Percentiles rank a stretch among this genome's conserved stretches.
Evolutionary conservation across 768 basidiomycete genomes (phyloP).

Genomic region (Boletus bicolor): DNA sequence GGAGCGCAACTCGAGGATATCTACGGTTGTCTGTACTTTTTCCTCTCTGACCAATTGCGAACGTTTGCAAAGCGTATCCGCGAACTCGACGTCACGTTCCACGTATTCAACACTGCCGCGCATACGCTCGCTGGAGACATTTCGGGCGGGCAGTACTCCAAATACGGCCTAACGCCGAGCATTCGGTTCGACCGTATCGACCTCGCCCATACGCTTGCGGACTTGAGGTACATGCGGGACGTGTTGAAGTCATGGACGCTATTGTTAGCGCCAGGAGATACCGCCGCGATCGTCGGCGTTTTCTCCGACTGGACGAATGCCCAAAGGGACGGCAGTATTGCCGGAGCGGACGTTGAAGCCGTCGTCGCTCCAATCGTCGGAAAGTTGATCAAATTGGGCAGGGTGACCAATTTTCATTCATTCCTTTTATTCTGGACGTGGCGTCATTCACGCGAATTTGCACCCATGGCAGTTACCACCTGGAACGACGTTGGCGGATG

Average conservation of each 20-base stretch:
- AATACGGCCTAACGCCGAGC: slow-evolving; percentile 25
- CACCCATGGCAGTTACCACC: slow-evolving; percentile 13
- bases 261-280: slow-evolving; percentile 28
- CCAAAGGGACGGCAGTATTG: slow-evolving; percentile 10
- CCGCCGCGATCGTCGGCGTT: slow-evolving; percentile 38
- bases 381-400: slow-evolving; percentile 16
- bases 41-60: slow-evolving; percentile 37
- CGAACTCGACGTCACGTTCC: slow-evolving; percentile 35
- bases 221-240: slow-evolving; percentile 29
- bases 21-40: slow-evolving; percentile 49
- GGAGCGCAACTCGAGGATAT: slow-evolving; percentile 41
- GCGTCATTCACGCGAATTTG: background rate
- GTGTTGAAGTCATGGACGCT: slow-evolving; percentile 37
- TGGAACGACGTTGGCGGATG: slow-evolving; percentile 6
- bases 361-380: slow-evolving; percentile 12
- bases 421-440: background rate
- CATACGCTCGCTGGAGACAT: slow-evolving; percentile 40
- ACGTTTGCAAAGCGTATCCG: slow-evolving; percentile 38
- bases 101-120: slow-evolving; percentile 34
- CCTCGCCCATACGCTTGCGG: slow-evolving; percentile 39
- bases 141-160: slow-evolving; percentile 11
- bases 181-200: slow-evolving; percentile 43
- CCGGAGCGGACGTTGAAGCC: slow-evolving; percentile 10
- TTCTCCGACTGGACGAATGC: slow-evolving; percentile 40
- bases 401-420: slow-evolving; percentile 9